phyloP scores from a whole-genome alignment of 352 stramenopile species.

The Pythium insidiosum region DNA sequence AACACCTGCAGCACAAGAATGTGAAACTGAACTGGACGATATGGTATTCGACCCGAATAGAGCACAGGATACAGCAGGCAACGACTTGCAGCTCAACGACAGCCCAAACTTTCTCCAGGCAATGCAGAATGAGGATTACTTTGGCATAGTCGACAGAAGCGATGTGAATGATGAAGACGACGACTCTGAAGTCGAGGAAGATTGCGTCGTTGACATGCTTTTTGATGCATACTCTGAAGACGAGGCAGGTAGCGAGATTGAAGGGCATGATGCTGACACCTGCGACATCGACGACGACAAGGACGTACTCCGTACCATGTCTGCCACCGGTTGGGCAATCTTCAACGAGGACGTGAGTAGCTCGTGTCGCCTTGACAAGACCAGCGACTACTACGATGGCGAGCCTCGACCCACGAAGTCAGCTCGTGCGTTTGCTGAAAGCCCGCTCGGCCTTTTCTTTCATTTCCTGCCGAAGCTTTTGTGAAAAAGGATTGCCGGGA shows the following conservation, averaged over 20 bases:
- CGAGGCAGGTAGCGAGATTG: not conserved
- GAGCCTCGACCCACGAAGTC: conserved; percentile 6
- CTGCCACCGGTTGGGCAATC: not conserved
- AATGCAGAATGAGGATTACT: no score
- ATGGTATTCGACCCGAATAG: no score
- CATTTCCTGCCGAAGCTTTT: conserved; percentile 14
- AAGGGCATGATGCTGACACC: not conserved
- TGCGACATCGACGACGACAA: not conserved
- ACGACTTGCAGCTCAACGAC: no score
- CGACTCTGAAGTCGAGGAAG: no score
- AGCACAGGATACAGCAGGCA: no score
- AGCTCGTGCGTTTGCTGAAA: conserved; percentile 7
- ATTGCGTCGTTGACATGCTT: no score
- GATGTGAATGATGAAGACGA: no score
- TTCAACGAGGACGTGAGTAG: not conserved
- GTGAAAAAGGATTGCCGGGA: conserved; percentile 7
- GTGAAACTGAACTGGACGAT: no score
- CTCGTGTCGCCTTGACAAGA: not conserved
- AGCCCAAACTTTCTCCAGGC: no score
- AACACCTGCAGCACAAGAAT: no score
- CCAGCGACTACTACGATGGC: conserved; percentile 6
- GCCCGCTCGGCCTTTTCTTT: conserved; percentile 12
- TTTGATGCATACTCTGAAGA: not conserved
- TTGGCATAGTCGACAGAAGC: no score
- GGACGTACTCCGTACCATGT: not conserved